A percentile compares a stretch with the other conserved stretches of the same genome.
Conservation (phyloP, 2,329 filamentous ascomycete species). For the Diaporthe capsici region DNA sequence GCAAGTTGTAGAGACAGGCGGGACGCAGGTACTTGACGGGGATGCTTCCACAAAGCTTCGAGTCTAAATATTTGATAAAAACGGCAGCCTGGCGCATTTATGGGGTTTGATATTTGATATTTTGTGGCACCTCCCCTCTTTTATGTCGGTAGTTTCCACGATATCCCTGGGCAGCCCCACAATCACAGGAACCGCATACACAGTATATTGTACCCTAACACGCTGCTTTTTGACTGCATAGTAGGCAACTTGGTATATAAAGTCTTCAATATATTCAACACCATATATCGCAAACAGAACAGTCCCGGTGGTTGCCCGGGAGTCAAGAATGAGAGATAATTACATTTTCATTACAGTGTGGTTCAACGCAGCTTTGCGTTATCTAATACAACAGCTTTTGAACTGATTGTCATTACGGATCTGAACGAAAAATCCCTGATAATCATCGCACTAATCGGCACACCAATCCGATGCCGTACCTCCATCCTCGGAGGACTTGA, state of each 20-base stretch:
- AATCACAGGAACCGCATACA: neutral
- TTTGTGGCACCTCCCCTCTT: slow-evolving; percentile 17
- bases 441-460: neutral
- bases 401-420: too few species aligned
- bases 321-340: too few species aligned
- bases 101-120: slow-evolving; percentile 15
- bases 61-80: neutral
- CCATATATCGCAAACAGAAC: too few species aligned
- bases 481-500: neutral
- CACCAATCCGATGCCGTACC: neutral
- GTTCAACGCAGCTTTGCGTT: too few species aligned
- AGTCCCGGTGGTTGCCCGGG: too few species aligned
- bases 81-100: slow-evolving; percentile 7
- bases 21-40: neutral
- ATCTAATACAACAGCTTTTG: too few species aligned
- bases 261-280: too few species aligned
- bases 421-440: neutral
- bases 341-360: neutral
- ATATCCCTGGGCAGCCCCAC: neutral
- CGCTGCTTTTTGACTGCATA: neutral
- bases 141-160: neutral
- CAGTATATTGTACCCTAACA: neutral
- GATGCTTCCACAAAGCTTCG: neutral
- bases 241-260: too few species aligned
- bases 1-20: too few species aligned